Base-by-base conservation (phyloP, 2,329 filamentous ascomycete species). In the Aspergillus thermomutatus region DNA sequence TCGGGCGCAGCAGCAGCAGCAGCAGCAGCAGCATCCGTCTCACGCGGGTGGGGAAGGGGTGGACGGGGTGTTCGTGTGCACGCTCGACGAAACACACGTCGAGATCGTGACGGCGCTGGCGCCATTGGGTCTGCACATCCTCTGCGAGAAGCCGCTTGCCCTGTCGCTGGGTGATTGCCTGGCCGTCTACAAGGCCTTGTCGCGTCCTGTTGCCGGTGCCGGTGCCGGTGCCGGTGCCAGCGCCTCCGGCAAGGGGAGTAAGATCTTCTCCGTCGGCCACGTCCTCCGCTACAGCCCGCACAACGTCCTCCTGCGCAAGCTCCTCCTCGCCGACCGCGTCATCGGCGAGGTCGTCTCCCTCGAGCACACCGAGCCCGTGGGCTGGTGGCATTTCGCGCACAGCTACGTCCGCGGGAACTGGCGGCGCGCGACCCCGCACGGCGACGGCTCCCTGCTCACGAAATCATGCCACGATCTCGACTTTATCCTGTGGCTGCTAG, bases 391-490 rank as follows among this genome's bases (percentile, higher is more conserved):
- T 72, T 97, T 95, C 71, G 82, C 89, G 0, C 92, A 96, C 72
- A 91, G 87, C 45, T 96, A 93, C 66, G 93, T 97, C 37, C 84
- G 85, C 48, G 94, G 94, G 17, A 97, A 97, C 75, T 97, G 94
- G 94, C 85, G 93, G 5, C 90, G 90, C 60, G 86, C 91, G 63
- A 87, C 85, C 0, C 23, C 87, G 79, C 4, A 87, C 83, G n/a
- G 92, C 83, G 25, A 93, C 87, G 6, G 77, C 2, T 93, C 90
- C 1, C 80, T 99, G 1, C 81, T 99, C 28, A 96, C 93, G 2
- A 99, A 97, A 75, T 95, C 91, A 57, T 97, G 94, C 65, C 94
- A 99, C 68, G 94, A 99, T 66, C 90, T 99, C 50, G 94, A 99
- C 69, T 85, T 97, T 56, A 77, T 97, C 4, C 79, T 97, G 17